A percentile compares a stretch with the other conserved stretches of the same genome.
Conservation (phyloP, 2,329 filamentous ascomycete genomes). For the Epichloe gansuensis region DNA sequence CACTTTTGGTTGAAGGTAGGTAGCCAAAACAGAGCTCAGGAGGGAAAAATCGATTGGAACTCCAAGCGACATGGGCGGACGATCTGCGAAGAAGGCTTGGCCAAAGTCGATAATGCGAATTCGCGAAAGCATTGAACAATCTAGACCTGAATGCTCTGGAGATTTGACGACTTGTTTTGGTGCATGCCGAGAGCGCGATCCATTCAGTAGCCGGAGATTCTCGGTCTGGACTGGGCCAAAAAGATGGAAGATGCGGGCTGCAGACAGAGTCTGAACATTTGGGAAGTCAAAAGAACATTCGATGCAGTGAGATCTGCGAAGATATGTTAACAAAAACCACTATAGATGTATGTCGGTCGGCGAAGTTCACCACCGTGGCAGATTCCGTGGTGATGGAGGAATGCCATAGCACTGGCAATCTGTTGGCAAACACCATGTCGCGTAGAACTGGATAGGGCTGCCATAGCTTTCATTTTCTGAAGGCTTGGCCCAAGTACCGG, state of each 20-base stretch:
- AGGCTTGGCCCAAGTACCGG: conserved; percentile 5
- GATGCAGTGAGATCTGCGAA: conserved; percentile 2
- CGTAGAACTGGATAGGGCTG: no score
- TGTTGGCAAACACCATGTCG: conserved; percentile 1
- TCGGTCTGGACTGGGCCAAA: conserved; percentile 3
- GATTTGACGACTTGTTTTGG: conserved; percentile 3
- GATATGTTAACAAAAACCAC: no score
- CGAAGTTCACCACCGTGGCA: conserved; percentile 6
- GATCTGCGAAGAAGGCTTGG: conserved; percentile 5
- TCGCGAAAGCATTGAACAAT: conserved; percentile 1
- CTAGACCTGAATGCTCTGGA: neutral
- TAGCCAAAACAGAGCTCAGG: conserved; percentile 7
- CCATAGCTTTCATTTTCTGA: no score
- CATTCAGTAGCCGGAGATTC: neutral
- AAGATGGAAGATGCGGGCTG: conserved; percentile 1
- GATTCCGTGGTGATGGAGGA: conserved; percentile 5
- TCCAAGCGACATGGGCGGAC: conserved; percentile 3
- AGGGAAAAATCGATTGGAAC: conserved; percentile 5
- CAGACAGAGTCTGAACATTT: conserved; percentile 1
- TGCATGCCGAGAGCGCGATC: conserved; percentile 2
- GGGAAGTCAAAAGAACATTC: conserved; percentile 5
- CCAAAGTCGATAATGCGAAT: conserved; percentile 5
- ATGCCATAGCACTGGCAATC: conserved; percentile 6
- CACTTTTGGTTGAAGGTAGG: conserved; percentile 5
- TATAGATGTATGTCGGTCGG: neutral